Conservation (phyloP, 352 stramenopile species). For the Phytopythium vexans region DNA sequence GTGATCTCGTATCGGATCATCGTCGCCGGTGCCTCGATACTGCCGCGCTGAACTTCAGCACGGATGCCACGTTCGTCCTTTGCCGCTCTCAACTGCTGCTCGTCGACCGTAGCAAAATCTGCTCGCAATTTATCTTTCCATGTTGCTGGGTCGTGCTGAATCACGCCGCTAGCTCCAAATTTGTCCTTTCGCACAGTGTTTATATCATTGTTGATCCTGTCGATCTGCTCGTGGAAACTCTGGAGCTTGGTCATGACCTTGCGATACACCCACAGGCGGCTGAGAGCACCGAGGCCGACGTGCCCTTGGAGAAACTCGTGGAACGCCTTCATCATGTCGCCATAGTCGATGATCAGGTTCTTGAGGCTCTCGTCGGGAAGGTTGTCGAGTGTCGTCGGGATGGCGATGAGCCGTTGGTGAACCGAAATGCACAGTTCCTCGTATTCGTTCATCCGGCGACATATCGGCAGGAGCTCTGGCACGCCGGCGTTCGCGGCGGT, state of each 20-base stretch:
- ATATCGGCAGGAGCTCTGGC: not conserved
- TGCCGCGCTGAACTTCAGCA: not conserved
- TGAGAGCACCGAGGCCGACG: not conserved
- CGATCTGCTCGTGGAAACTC: not conserved
- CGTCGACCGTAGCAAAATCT: too few relatives aligned
- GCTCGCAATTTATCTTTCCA: too few relatives aligned
- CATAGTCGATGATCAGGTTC: not conserved
- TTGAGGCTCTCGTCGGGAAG: too few relatives aligned
- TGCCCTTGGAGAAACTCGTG: not conserved
- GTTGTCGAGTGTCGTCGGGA: not conserved
- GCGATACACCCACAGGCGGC: not conserved
- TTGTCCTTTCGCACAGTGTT: too few relatives aligned
- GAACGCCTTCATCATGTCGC: not conserved
- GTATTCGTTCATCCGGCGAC: not conserved
- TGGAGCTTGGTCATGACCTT: not conserved
- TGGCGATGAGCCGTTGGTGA: not conserved
- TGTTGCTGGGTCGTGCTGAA: too few relatives aligned
- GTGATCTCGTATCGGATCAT: conserved; percentile 20
- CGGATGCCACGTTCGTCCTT: conserved; percentile 6
- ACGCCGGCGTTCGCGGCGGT: not conserved
- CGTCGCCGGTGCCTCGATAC: conserved; percentile 7
- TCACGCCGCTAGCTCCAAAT: too few relatives aligned
- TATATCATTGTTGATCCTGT: not conserved
- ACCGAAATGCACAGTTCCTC: not conserved
- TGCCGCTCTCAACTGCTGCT: conserved; percentile 1